phyloP scores from a whole-genome alignment of 768 basidiomycete genomes.

The Kockovaella imperatae region DNA sequence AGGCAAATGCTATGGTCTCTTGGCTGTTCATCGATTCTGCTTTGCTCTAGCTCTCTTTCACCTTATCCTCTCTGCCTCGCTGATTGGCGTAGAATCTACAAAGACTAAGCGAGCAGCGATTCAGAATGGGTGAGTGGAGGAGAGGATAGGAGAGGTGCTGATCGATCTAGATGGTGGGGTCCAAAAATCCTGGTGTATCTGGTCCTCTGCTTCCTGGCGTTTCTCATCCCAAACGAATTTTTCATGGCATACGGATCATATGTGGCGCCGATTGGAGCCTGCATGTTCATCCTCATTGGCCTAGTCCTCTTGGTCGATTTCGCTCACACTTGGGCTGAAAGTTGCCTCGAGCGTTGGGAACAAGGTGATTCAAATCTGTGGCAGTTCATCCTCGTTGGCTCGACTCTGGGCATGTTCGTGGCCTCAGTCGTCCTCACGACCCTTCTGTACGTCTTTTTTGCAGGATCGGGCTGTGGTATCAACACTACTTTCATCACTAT shows the following conservation, averaged over 20 bases:
- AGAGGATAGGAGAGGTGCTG: constrained; percentile 1
- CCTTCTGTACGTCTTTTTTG: constrained; percentile 85
- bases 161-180: constrained; percentile 86
- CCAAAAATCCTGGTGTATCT: constrained; percentile 89
- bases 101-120: constrained; percentile 86
- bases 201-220: constrained; percentile 67
- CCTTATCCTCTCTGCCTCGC: constrained; percentile 63
- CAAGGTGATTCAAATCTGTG: constrained; percentile 75
- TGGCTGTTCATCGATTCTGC: constrained; percentile 94
- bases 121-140: constrained; percentile 74
- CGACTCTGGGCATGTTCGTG: constrained; percentile 80
- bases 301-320: constrained; percentile 97
- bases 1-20: constrained; percentile 90
- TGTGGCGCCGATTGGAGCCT: constrained; percentile 76
- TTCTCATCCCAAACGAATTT: constrained; percentile 94
- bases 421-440: constrained; percentile 77
- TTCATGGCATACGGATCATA: constrained; percentile 99
- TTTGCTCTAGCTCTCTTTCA: constrained; percentile 90
- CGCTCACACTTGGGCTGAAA: constrained; percentile 97
- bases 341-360: constrained; percentile 93
- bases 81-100: constrained; percentile 84
- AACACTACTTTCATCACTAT: constrained; percentile 97
- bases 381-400: constrained; percentile 92
- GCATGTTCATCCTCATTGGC: constrained; percentile 90
- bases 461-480: constrained; percentile 71